Percentiles rank a stretch among this genome's conserved stretches.
Evolutionary conservation across 495 filamentous ascomycete species (phyloP).

Genomic region (Penicillium steckii): DNA sequence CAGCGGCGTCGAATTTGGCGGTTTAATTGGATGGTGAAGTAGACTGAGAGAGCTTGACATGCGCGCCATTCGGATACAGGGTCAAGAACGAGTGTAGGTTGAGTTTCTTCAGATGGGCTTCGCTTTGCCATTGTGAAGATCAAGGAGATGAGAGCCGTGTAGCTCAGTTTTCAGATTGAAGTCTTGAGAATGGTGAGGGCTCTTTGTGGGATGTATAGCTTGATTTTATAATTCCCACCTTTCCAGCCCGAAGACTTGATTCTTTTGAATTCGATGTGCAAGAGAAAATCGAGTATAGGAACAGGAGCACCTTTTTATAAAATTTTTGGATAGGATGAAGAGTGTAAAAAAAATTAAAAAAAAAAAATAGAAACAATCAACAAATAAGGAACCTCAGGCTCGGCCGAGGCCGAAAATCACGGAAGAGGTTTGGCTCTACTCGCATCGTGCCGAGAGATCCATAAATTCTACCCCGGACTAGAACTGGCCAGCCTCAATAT

Average conservation of each 20-base stretch:
- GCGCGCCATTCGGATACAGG: constrained; percentile 25
- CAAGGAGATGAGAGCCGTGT: not conserved
- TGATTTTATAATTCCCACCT: not conserved
- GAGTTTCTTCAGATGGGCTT: not conserved
- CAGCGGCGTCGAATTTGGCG: constrained; percentile 26
- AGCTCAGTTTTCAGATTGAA: constrained; percentile 2
- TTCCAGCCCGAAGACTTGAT: not conserved
- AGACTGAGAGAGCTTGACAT: constrained; percentile 21
- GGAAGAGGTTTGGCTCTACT: not conserved
- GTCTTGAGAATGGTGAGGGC: not conserved
- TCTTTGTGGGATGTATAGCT: not conserved
- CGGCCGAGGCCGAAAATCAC: constrained; percentile 10
- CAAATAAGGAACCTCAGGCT: not conserved
- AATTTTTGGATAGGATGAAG: not conserved
- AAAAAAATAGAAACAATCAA: not conserved
- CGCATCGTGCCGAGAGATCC: not conserved
- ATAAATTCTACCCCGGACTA: constrained; percentile 6
- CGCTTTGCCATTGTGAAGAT: not conserved
- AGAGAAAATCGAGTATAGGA: not conserved
- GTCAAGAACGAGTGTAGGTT: constrained; percentile 10
- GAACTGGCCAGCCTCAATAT: constrained; percentile 5
- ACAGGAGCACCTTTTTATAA: not conserved
- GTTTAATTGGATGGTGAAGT: constrained; percentile 27
- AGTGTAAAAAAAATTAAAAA: no score
- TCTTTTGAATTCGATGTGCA: not conserved